A percentile compares a stretch with the other conserved stretches of the same genome.
Evolutionary conservation across 352 stramenopile species (phyloP).

Genomic region (Globisporangium cylindrosporum): DNA sequence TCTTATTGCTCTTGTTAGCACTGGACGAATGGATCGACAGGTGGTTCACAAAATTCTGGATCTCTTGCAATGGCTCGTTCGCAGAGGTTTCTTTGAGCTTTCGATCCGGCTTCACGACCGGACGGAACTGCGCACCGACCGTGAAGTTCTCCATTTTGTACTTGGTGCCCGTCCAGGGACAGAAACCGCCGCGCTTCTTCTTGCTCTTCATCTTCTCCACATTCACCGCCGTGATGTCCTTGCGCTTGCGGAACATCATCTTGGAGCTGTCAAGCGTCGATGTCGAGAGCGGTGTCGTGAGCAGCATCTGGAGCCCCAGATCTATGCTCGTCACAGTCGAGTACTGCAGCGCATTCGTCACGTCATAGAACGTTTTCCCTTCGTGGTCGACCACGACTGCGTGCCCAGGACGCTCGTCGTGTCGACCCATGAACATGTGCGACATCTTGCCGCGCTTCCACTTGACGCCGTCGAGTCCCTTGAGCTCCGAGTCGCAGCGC

Average conservation of each 20-base stretch:
- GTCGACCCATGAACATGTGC: slow-evolving; percentile 58
- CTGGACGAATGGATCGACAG: slow-evolving; percentile 34
- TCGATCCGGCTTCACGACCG: slow-evolving; percentile 45
- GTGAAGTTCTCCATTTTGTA: slow-evolving; percentile 78
- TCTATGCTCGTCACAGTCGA: slow-evolving; percentile 70
- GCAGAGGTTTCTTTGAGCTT: slow-evolving; percentile 40
- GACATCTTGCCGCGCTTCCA: slow-evolving; percentile 74
- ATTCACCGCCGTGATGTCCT: slow-evolving; percentile 35
- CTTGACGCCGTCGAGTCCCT: slow-evolving; percentile 72
- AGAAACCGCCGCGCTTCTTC: slow-evolving; percentile 23
- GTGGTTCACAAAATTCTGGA: slow-evolving; percentile 62
- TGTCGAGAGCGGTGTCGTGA: slow-evolving; percentile 68
- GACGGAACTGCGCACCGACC: slow-evolving; percentile 53
- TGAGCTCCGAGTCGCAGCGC: slow-evolving; percentile 67
- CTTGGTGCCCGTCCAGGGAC: slow-evolving; percentile 62
- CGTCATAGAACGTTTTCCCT: slow-evolving; percentile 56
- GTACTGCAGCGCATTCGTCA: slow-evolving; percentile 47
- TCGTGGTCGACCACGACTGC: slow-evolving; percentile 67
- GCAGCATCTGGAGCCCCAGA: slow-evolving; percentile 62
- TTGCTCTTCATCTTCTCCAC: slow-evolving; percentile 20
- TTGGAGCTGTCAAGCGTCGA: slow-evolving; percentile 53
- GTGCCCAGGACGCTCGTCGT: slow-evolving; percentile 28
- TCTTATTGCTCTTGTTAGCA: background rate
- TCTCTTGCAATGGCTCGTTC: slow-evolving; percentile 37
- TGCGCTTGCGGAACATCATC: slow-evolving; percentile 60